phyloP scores from a whole-genome alignment of 1,284 basidiomycete species.

The Cutaneotrichosporon sp. region DNA sequence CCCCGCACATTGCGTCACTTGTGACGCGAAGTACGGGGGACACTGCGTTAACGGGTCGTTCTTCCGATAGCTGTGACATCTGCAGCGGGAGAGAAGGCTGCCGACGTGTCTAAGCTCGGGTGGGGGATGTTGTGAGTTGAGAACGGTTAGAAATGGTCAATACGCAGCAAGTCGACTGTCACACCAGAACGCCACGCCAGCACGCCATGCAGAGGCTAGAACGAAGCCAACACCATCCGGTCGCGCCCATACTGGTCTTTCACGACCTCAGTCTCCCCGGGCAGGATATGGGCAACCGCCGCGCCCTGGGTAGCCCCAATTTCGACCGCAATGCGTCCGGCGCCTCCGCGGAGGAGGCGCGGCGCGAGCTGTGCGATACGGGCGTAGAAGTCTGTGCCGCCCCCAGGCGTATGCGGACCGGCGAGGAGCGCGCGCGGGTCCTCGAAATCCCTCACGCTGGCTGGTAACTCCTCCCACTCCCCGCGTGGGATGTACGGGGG shows the following conservation, averaged over 20 bases:
- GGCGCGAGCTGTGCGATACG: conserved; percentile 60
- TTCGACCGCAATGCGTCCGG: conserved; percentile 62
- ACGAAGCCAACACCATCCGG: conserved; percentile 41
- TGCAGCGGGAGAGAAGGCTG: conserved; percentile 25
- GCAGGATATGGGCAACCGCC: conserved; percentile 60
- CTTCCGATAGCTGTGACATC: conserved; percentile 41
- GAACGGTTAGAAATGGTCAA: neutral
- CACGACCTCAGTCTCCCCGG: conserved; percentile 60
- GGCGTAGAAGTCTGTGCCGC: conserved; percentile 71
- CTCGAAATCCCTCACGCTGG: conserved; percentile 69
- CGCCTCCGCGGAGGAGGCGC: conserved; percentile 50
- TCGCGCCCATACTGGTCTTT: conserved; percentile 65
- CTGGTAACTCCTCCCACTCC: conserved; percentile 62
- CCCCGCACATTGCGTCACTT: neutral
- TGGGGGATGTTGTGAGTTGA: neutral
- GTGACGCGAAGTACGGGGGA: neutral
- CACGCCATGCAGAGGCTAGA: conserved; percentile 1
- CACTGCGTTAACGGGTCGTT: conserved; percentile 9
- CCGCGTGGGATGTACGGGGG: conserved; percentile 80
- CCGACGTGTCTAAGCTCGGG: conserved; percentile 39
- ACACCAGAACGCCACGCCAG: no score
- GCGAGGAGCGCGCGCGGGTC: conserved; percentile 74
- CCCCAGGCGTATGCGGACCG: conserved; percentile 58
- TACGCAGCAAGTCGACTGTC: no score
- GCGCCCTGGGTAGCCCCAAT: conserved; percentile 69